phyloP scores from a whole-genome alignment of 768 basidiomycete species.

The Russula abietina region DNA sequence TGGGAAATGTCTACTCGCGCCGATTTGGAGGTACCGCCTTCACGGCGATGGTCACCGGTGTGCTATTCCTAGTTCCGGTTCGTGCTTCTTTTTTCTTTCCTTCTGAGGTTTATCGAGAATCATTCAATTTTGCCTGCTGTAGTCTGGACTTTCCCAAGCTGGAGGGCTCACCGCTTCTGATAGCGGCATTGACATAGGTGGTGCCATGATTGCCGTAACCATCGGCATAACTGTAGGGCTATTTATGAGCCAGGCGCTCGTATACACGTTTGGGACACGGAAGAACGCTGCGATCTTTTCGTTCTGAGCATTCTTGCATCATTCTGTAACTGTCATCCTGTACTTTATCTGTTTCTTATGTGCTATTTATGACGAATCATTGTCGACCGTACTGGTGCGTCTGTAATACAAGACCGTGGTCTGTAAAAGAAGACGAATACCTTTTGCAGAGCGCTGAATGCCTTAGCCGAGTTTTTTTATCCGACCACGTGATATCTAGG shows the following conservation, averaged over 20 bases:
- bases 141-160: slow-evolving; percentile 80
- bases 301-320: slow-evolving; percentile 37
- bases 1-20: slow-evolving; percentile 74
- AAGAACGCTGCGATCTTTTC: slow-evolving; percentile 79
- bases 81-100: slow-evolving; percentile 29
- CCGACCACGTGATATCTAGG: too few species aligned
- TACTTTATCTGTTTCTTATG: not conserved
- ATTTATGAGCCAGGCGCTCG: slow-evolving; percentile 78
- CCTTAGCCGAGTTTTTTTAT: too few species aligned
- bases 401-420: too few species aligned
- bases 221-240: slow-evolving; percentile 85
- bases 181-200: slow-evolving; percentile 74
- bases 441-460: too few species aligned
- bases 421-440: too few species aligned
- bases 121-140: slow-evolving; percentile 16
- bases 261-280: slow-evolving; percentile 74
- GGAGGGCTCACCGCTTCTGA: slow-evolving; percentile 82
- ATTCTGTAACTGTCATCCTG: not conserved
- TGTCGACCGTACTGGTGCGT: not conserved
- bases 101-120: not conserved
- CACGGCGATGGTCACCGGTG: slow-evolving; percentile 86
- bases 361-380: not conserved
- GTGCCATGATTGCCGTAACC: slow-evolving; percentile 82
- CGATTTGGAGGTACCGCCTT: slow-evolving; percentile 80
- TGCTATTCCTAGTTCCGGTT: slow-evolving; percentile 79